These are phyloP conservation scores for Gossypium laxum DNA, from an alignment of 441 rosid species.

Conservation along the genomic window DNA sequence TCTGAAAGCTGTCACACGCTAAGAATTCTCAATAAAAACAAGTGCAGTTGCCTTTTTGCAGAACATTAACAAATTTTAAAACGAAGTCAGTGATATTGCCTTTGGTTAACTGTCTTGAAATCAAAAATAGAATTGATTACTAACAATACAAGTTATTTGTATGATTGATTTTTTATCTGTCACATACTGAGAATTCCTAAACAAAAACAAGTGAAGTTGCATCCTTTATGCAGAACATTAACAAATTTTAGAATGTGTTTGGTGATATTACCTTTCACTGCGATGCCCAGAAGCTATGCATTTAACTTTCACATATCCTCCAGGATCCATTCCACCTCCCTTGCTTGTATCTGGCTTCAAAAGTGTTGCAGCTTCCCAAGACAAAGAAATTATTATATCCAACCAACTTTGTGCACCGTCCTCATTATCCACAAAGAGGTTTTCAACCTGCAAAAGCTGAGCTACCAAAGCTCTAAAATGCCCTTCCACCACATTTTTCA, in stretches of 20 bases:
- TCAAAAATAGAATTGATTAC: not conserved
- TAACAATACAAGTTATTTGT: not conserved
- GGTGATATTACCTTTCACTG: slow-evolving; percentile 41
- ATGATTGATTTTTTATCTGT: not conserved
- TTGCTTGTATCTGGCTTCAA: slow-evolving; percentile 66
- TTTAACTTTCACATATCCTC: slow-evolving; percentile 71
- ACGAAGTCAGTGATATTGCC: slow-evolving; percentile 31
- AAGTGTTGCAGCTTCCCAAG: slow-evolving; percentile 75
- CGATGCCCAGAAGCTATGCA: slow-evolving; percentile 61
- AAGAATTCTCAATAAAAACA: not conserved
- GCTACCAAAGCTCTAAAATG: slow-evolving; percentile 72
- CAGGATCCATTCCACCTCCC: slow-evolving; percentile 78
- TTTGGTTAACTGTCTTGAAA: slow-evolving; percentile 18
- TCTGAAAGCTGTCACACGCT: not conserved
- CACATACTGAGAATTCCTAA: not conserved
- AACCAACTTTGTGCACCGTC: slow-evolving; percentile 51
- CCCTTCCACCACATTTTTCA: slow-evolving; percentile 67
- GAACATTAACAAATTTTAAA: not conserved
- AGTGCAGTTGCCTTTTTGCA: not conserved
- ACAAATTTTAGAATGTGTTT: slow-evolving; percentile 12
- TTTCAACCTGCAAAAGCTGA: slow-evolving; percentile 67
- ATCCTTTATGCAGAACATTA: not conserved
- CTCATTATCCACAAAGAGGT: slow-evolving; percentile 40
- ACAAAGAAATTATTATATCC: slow-evolving; percentile 54
- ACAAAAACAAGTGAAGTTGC: not conserved